phyloP scores from a whole-genome alignment of 768 basidiomycete genomes.

The Hygrophoropsis aurantiaca region DNA sequence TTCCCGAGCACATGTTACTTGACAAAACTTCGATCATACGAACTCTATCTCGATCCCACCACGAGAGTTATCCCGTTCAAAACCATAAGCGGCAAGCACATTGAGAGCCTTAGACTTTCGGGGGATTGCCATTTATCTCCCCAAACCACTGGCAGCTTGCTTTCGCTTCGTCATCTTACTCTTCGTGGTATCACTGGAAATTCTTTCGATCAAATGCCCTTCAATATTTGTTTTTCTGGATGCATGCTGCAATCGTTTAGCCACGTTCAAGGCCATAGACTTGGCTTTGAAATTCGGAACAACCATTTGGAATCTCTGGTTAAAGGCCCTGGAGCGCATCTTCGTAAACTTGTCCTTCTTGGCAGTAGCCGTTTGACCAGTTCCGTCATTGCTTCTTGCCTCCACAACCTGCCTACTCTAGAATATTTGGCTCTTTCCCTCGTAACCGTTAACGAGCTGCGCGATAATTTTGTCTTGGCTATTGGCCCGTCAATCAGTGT shows the following conservation, averaged over 20 bases:
- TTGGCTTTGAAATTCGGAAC: conserved; percentile 38
- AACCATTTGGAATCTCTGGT: conserved; percentile 31
- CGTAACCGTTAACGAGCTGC: conserved; percentile 34
- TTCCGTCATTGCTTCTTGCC: conserved; percentile 24
- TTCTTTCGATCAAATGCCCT: conserved; percentile 31
- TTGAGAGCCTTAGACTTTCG: conserved; percentile 34
- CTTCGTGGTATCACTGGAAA: conserved; percentile 34
- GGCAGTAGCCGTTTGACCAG: conserved; percentile 33
- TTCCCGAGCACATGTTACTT: conserved; percentile 22
- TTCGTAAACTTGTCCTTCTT: conserved; percentile 36
- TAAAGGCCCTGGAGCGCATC: conserved; percentile 10
- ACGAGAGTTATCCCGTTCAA: conserved; percentile 31
- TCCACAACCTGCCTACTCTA: conserved; percentile 25
- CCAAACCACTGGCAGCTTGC: conserved; percentile 7
- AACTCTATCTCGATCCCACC: conserved; percentile 30
- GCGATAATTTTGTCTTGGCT: conserved; percentile 28
- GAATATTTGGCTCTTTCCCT: conserved; percentile 37
- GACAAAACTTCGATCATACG: conserved; percentile 26
- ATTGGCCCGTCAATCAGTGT: conserved; percentile 28
- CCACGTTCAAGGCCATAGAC: conserved; percentile 31
- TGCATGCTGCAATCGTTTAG: conserved; percentile 34
- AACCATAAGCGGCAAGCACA: conserved; percentile 18
- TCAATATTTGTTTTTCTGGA: conserved; percentile 25
- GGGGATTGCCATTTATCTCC: conserved; percentile 28
- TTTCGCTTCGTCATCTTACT: conserved; percentile 25